Evolutionary conservation across 805 yeast genomes (phyloP), one percentile per base, ranked within the genome.

Genomic region (Wickerhamomyces bovis): DNA sequence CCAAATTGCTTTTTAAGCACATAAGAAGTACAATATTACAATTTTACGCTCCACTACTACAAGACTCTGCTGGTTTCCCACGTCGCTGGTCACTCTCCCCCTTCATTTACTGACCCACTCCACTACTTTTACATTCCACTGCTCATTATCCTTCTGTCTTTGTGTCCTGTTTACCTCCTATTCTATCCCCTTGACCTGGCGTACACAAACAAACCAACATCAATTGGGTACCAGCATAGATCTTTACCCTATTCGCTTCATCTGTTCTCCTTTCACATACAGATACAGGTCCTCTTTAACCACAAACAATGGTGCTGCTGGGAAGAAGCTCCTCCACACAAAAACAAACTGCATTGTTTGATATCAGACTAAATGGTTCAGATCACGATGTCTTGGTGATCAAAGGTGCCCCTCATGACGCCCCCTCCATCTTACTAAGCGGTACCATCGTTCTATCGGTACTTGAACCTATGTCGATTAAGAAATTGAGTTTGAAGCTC

Each of bases 381-480:
- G 95, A 86, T 39, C 83, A 81, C 52, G 94, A 89, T 58, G 92
- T 90, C 10, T 66, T 92, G 5, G 77, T 94, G 9, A 64, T 92
- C 28, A 84, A 89, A 54, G 99, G 99, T 1, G 60, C 83, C 1
- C 80, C 84, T 6, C 73, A 75, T 31, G 90, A 83, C 44, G 96
- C 97, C 0, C 74, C 88, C 0, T 81, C 96, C 2, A 86, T 80
- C 3, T 67, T 85, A 7, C 64, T 94, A 23, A 69, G 84, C 1
- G 99, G 99, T 4, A 80, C 79, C 11, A 81, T 94, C 21, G 89
- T 84, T 1, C 65, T 94, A 22, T 76, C 90, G 1, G 79, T 87
- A 1, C 71, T 75, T 12, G 98, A 92, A 53, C 87, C 96, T 3
- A 67, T 88, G 46, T 66, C 79, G 15, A 73, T 92, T 44, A 83